Conservation (phyloP, 768 basidiomycete species). For the Mycena metata region DNA sequence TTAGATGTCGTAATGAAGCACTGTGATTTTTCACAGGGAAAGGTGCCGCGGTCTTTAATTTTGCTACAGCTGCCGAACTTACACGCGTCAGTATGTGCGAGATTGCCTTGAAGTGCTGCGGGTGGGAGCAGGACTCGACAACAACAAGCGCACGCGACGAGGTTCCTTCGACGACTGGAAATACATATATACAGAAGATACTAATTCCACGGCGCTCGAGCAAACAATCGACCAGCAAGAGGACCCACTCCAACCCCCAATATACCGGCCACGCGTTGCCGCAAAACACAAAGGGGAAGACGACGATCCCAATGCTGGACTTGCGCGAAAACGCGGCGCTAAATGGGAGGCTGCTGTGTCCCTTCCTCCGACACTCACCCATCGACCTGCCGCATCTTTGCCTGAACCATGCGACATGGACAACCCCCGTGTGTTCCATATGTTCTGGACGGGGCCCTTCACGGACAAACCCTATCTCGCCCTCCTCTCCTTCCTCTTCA, state of each 20-base stretch:
- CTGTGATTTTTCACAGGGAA: slow-evolving; percentile 84
- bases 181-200: slow-evolving; percentile 80
- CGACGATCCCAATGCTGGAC: slow-evolving; percentile 65
- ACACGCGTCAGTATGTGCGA: slow-evolving; percentile 81
- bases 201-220: slow-evolving; percentile 47
- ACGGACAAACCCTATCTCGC: slow-evolving; percentile 98
- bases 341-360: slow-evolving; percentile 69
- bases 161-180: slow-evolving; percentile 83
- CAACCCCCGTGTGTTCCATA: slow-evolving; percentile 88
- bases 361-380: slow-evolving; percentile 62
- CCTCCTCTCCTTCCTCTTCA: slow-evolving; percentile 91
- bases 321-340: slow-evolving; percentile 68
- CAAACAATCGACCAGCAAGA: slow-evolving; percentile 28
- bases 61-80: slow-evolving; percentile 12
- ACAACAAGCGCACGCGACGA: slow-evolving; percentile 77
- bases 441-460: slow-evolving; percentile 98
- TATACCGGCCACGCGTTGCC: slow-evolving; percentile 41
- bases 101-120: slow-evolving; percentile 94
- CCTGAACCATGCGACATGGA: slow-evolving; percentile 75
- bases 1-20: slow-evolving; percentile 89
- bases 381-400: slow-evolving; percentile 57
- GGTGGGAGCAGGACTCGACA: slow-evolving; percentile 87
- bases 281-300: slow-evolving; percentile 46
- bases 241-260: slow-evolving; percentile 31
- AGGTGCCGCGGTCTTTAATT: slow-evolving; percentile 57